Percentiles rank a stretch among this genome's conserved stretches.
Conservation (phyloP, 176 grass and related monocot species). For the Carex myosuroides region DNA sequence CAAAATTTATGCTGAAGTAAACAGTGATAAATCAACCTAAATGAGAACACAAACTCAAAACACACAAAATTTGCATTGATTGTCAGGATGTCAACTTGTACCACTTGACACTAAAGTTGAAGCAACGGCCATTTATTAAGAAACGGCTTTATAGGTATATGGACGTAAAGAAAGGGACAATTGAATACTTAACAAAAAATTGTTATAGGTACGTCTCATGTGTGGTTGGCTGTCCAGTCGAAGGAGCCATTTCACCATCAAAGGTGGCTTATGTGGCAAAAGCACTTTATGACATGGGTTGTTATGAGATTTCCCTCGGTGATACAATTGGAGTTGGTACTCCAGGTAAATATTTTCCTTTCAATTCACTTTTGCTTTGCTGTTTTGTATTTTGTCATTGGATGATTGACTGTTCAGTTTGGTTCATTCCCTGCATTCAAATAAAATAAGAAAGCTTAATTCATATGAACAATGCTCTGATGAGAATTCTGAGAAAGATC, state of each 20-base stretch:
- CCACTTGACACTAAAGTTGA: background rate
- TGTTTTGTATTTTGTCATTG: background rate
- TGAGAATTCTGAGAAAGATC: background rate
- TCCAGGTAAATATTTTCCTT: slow-evolving; percentile 40
- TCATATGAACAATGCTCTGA: background rate
- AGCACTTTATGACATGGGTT: slow-evolving; percentile 81
- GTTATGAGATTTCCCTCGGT: slow-evolving; percentile 91
- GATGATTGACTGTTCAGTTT: background rate
- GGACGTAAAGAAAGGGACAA: background rate
- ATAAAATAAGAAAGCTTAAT: background rate
- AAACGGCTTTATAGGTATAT: background rate
- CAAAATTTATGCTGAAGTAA: background rate
- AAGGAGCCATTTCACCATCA: slow-evolving; percentile 57
- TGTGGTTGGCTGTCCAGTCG: slow-evolving; percentile 44
- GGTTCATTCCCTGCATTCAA: background rate
- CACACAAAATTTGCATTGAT: background rate
- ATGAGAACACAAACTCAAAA: background rate
- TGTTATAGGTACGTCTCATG: slow-evolving; percentile 41
- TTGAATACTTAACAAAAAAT: background rate
- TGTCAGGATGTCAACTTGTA: background rate
- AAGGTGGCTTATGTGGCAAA: slow-evolving; percentile 82
- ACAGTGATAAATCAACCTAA: background rate
- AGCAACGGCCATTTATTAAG: background rate
- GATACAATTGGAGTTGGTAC: slow-evolving; percentile 95
- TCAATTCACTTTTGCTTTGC: background rate